Percentiles rank a stretch among this genome's conserved stretches.
Evolutionary conservation across 2,329 filamentous ascomycete genomes (phyloP).

Genomic region (Sodiomyces alkalinus): DNA sequence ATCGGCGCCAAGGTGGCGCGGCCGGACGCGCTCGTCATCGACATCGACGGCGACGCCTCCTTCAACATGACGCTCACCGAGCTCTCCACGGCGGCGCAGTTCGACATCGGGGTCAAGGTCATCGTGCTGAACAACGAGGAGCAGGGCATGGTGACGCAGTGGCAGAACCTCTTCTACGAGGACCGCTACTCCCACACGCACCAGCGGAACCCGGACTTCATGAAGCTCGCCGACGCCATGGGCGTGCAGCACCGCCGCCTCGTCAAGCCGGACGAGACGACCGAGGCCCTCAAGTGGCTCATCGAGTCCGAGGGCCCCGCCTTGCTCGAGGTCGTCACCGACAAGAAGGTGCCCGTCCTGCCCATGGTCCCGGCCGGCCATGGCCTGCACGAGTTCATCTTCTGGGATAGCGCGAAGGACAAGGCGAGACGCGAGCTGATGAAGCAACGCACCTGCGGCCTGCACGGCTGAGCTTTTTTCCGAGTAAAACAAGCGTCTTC

Average conservation of each 20-base stretch:
- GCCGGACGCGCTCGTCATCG: slow-evolving; percentile 70
- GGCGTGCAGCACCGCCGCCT: slow-evolving; percentile 61
- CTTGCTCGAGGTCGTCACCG: slow-evolving; percentile 79
- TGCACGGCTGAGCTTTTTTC: slow-evolving; percentile 12
- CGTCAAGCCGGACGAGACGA: slow-evolving; percentile 60
- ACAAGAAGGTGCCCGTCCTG: slow-evolving; percentile 85
- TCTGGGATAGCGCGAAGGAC: slow-evolving; percentile 65
- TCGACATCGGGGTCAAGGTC: slow-evolving; percentile 92
- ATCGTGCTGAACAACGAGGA: slow-evolving; percentile 95
- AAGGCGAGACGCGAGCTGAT: slow-evolving; percentile 51
- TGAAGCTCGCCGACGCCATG: slow-evolving; percentile 88
- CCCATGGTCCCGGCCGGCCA: slow-evolving; percentile 90
- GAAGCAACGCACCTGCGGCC: slow-evolving; percentile 43
- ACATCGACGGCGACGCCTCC: slow-evolving; percentile 96
- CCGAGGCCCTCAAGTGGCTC: slow-evolving; percentile 72
- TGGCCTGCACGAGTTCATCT: slow-evolving; percentile 82
- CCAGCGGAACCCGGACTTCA: slow-evolving; percentile 90
- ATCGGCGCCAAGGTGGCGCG: slow-evolving; percentile 84
- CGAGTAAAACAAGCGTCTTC: too few relatives aligned
- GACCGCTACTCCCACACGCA: slow-evolving; percentile 88
- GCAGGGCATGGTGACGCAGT: slow-evolving; percentile 97
- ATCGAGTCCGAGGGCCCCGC: slow-evolving; percentile 84
- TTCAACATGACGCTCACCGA: slow-evolving; percentile 98
- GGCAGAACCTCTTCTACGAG: slow-evolving; percentile 96
- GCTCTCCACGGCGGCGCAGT: slow-evolving; percentile 82